Evolutionary conservation across 1,284 basidiomycete species (phyloP).

Genomic region (Rhodotorula sp.): DNA sequence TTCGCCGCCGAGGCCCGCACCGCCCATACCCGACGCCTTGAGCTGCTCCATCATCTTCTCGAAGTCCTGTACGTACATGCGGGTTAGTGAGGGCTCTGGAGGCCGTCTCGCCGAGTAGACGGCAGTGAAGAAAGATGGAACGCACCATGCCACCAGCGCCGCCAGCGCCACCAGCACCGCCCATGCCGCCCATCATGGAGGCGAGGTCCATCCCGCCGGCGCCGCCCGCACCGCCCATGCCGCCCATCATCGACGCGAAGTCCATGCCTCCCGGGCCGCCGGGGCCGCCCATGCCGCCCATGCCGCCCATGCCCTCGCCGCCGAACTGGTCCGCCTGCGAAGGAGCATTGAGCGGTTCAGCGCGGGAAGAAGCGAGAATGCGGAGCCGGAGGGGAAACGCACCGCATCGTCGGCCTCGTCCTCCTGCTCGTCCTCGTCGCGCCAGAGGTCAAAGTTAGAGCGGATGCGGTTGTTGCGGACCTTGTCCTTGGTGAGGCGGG

Average conservation of each 20-base stretch:
- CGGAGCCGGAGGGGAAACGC: background rate
- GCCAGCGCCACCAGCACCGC: constrained; percentile 52
- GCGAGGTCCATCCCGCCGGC: constrained; percentile 48
- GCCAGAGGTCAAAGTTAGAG: constrained; percentile 60
- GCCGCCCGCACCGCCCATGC: background rate
- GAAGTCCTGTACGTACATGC: background rate
- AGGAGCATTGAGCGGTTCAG: background rate
- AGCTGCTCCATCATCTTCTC: constrained; percentile 24
- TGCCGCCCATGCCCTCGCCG: constrained; percentile 52
- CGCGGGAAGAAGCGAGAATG: background rate
- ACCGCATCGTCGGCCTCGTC: constrained; percentile 48
- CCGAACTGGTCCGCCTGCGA: constrained; percentile 39
- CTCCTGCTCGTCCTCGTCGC: constrained; percentile 93
- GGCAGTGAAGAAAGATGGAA: background rate
- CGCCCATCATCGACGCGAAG: constrained; percentile 43
- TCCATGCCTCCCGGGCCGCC: constrained; percentile 53
- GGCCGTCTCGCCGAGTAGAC: background rate
- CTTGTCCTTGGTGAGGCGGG: constrained; percentile 84
- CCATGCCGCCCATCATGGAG: constrained; percentile 54
- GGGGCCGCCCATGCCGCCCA: constrained; percentile 57
- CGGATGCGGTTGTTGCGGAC: constrained; percentile 76
- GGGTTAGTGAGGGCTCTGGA: background rate
- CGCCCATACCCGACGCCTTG: constrained; percentile 31
- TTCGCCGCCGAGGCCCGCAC: constrained; percentile 16
- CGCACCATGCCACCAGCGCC: constrained; percentile 11